Evolutionary conservation across 2,329 filamentous ascomycete genomes (phyloP).

Genomic region (Rasamsonia emersonii): DNA sequence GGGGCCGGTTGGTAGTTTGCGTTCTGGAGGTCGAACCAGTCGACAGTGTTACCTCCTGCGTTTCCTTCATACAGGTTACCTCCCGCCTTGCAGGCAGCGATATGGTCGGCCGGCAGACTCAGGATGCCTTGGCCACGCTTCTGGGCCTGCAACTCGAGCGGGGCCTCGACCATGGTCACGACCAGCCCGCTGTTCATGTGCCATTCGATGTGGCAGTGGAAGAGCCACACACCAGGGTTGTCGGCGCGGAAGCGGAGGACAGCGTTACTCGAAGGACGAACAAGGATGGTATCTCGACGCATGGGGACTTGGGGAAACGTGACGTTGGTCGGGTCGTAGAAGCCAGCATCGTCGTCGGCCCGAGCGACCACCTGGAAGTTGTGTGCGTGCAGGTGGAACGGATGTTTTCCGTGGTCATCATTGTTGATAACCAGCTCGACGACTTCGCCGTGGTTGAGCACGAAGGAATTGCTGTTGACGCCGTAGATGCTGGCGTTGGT

Average conservation of each 20-base stretch:
- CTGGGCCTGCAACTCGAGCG: conserved; percentile 15
- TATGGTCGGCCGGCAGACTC: not conserved
- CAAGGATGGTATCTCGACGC: conserved; percentile 26
- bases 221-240: conserved; percentile 27
- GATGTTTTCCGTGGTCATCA: conserved; percentile 30
- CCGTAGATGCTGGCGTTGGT: conserved; percentile 57
- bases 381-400: conserved; percentile 46
- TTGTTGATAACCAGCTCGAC: conserved; percentile 32
- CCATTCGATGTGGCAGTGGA: conserved; percentile 31
- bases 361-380: conserved; percentile 40
- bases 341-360: conserved; percentile 16
- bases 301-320: conserved; percentile 20
- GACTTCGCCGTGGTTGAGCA: conserved; percentile 54
- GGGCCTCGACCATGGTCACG: conserved; percentile 24
- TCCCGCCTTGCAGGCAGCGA: conserved; percentile 16
- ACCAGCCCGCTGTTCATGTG: conserved; percentile 25
- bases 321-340: conserved; percentile 16
- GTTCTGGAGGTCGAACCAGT: conserved; percentile 55
- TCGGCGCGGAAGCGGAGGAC: conserved; percentile 27
- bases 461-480: conserved; percentile 52
- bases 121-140: not conserved
- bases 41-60: conserved; percentile 59
- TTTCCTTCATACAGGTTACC: conserved; percentile 54
- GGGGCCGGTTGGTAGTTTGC: conserved; percentile 47
- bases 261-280: conserved; percentile 22